Evolutionary conservation across 2,329 filamentous ascomycete genomes (phyloP).

Genomic region (Botrytis paeoniae): DNA sequence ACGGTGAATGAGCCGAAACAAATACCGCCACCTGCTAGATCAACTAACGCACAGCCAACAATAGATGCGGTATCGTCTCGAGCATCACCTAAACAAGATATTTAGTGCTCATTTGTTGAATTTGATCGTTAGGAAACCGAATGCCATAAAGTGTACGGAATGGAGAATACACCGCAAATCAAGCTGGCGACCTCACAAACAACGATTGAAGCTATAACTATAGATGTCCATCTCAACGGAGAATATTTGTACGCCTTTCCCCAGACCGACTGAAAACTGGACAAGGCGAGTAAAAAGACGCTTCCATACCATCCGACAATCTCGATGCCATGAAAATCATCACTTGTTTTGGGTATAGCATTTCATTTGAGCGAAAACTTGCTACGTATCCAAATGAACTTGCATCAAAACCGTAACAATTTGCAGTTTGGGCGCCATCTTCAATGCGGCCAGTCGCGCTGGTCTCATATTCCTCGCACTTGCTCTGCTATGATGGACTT

Average conservation of each 20-base stretch:
- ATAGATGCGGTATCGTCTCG: constrained; percentile 41
- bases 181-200: constrained; percentile 38
- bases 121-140: too few species aligned
- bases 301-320: not conserved
- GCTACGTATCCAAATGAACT: too few species aligned
- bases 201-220: constrained; percentile 26
- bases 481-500: too few species aligned
- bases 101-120: not conserved
- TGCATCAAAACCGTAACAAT: too few species aligned
- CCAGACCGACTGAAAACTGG: not conserved
- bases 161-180: constrained; percentile 27
- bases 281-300: not conserved
- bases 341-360: not conserved
- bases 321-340: not conserved
- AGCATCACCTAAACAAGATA: not conserved
- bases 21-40: constrained; percentile 47
- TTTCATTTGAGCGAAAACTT: too few species aligned
- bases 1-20: constrained; percentile 47
- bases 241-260: constrained; percentile 28
- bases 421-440: too few species aligned
- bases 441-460: too few species aligned
- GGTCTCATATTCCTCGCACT: too few species aligned
- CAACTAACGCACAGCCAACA: constrained; percentile 47
- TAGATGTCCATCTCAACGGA: constrained; percentile 27
- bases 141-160: not conserved